phyloP scores from a whole-genome alignment of 2,329 filamentous ascomycete species.

The Trichocomaceae sp. region DNA sequence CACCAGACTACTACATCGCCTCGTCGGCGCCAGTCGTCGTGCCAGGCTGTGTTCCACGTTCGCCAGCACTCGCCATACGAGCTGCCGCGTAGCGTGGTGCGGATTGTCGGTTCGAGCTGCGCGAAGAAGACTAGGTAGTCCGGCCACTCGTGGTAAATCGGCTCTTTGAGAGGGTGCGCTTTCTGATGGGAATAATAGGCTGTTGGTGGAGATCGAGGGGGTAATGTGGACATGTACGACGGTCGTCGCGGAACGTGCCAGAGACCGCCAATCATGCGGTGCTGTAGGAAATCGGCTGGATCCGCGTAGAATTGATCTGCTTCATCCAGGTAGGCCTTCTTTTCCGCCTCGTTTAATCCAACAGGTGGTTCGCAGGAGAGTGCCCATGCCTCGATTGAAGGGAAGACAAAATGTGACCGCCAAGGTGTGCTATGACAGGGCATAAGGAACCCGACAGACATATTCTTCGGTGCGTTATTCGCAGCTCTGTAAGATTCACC shows the following conservation, averaged over 20 bases:
- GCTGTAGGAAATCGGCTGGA: slow-evolving; percentile 52
- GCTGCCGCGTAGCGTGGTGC: slow-evolving; percentile 36
- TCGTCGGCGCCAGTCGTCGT: slow-evolving; percentile 54
- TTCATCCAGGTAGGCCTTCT: slow-evolving; percentile 72
- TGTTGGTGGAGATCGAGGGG: slow-evolving; percentile 1
- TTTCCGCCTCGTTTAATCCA: slow-evolving; percentile 53
- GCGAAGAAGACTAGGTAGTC: slow-evolving; percentile 51
- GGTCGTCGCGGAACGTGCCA: slow-evolving; percentile 28
- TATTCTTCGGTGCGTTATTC: slow-evolving; percentile 26
- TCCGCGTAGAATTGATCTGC: slow-evolving; percentile 81
- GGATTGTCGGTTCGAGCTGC: slow-evolving; percentile 49
- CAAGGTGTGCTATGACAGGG: slow-evolving; percentile 95
- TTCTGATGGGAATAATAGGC: slow-evolving; percentile 6
- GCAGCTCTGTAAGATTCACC: background rate
- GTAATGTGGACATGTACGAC: slow-evolving; percentile 21
- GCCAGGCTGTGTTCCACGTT: slow-evolving; percentile 56
- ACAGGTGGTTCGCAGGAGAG: slow-evolving; percentile 87
- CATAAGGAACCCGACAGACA: slow-evolving; percentile 72
- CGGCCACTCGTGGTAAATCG: slow-evolving; percentile 35
- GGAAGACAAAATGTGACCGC: slow-evolving; percentile 77
- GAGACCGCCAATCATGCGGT: slow-evolving; percentile 44
- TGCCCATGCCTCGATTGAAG: slow-evolving; percentile 70
- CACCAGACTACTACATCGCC: slow-evolving; percentile 61
- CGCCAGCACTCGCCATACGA: slow-evolving; percentile 54
- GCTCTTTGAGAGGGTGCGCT: slow-evolving; percentile 1